A percentile compares a stretch with the other conserved stretches of the same genome.
These are phyloP conservation scores for Pterocarpus macrocarpus DNA, from an alignment of 306 rosid species.

Conservation along the genomic window DNA sequence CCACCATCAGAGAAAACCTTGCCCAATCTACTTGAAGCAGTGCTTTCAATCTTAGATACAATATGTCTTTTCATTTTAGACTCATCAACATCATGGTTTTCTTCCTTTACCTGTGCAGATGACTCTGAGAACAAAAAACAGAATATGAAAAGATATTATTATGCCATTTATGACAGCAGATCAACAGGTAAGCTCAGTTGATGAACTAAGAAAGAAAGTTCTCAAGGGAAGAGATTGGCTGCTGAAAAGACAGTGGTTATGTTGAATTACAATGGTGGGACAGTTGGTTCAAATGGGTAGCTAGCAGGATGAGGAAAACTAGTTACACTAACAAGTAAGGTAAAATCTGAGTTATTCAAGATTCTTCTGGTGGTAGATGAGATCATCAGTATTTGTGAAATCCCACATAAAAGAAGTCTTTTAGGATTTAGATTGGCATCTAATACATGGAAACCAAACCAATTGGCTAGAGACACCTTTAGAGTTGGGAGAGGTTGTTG, in stretches of 20 bases:
- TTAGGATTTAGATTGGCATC: conserved; percentile 19
- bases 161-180: background rate
- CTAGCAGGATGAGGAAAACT: conserved; percentile 30
- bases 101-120: conserved; percentile 64
- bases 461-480: background rate
- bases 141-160: conserved; percentile 12
- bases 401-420: background rate
- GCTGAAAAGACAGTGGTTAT: background rate
- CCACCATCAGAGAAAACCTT: conserved; percentile 51
- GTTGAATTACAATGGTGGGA: conserved; percentile 17
- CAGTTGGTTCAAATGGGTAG: conserved; percentile 11
- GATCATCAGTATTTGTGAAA: conserved; percentile 4
- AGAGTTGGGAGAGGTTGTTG: background rate
- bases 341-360: background rate
- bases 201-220: conserved; percentile 6
- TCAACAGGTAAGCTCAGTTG: conserved; percentile 12
- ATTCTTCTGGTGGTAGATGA: conserved; percentile 18
- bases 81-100: conserved; percentile 54
- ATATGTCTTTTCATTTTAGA: conserved; percentile 61
- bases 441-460: background rate
- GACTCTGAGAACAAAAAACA: conserved; percentile 63
- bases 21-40: conserved; percentile 55
- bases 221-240: background rate
- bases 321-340: background rate
- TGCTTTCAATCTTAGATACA: conserved; percentile 54